Percentiles rank a stretch among this genome's conserved stretches.
Conservation (phyloP, 2,329 filamentous ascomycete species). For the Aspergillus spinulosporus region DNA sequence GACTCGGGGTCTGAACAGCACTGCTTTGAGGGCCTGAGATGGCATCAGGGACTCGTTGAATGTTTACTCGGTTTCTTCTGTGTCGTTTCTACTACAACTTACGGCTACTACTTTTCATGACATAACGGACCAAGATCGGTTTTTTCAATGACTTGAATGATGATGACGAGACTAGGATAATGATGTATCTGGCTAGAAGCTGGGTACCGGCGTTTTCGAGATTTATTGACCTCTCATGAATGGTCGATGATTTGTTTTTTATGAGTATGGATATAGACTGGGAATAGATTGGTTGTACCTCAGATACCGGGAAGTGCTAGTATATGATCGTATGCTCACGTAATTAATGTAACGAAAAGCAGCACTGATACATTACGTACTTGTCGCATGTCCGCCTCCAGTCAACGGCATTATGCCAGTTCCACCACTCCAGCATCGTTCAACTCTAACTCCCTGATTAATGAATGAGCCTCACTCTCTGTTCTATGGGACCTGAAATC, state of each 20-base stretch:
- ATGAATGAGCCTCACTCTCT: constrained; percentile 10
- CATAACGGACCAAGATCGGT: background rate
- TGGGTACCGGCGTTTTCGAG: background rate
- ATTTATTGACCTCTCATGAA: background rate
- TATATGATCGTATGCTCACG: background rate
- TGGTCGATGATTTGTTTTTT: constrained; percentile 2
- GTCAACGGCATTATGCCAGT: constrained; percentile 2
- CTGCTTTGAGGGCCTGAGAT: constrained; percentile 8
- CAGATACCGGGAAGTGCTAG: background rate
- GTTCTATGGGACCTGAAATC: constrained; percentile 31
- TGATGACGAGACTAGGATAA: background rate
- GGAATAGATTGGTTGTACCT: background rate
- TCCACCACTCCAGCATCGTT: constrained; percentile 4
- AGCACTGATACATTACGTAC: background rate
- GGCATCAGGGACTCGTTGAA: background rate
- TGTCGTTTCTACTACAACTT: constrained; percentile 5
- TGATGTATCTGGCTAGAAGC: background rate
- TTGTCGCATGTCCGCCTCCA: constrained; percentile 9
- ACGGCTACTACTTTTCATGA: background rate
- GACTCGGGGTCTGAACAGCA: constrained; percentile 12
- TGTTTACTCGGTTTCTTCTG: constrained; percentile 3
- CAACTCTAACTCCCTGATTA: constrained; percentile 5
- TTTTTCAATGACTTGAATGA: constrained; percentile 5
- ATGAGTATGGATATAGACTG: constrained; percentile 1
- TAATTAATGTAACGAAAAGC: background rate